Evolutionary conservation across 73 alveolate species (phyloP), one percentile per base, ranked within the genome.

Genomic region (Durusdinium trenchii): DNA sequence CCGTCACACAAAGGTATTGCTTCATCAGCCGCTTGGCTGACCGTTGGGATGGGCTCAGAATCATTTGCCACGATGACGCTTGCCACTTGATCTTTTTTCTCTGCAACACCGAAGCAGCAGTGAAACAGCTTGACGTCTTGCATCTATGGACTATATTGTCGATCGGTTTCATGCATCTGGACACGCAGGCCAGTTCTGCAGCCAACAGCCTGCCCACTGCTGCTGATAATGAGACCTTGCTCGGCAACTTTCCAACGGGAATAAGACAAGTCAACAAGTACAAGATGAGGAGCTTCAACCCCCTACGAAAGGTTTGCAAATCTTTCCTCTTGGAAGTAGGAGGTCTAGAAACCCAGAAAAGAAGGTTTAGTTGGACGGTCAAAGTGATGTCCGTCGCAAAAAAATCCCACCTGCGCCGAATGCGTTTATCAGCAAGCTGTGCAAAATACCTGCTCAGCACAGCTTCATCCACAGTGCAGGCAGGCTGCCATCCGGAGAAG

Each of bases 401-500:
- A 23, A 14, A 35, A 38, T 9, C 6, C 23, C 47, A 7, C 90
- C 90, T 79, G 35, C 32, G 16, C 46, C 46, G 47, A 26, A 79
- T 79, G 69, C 43, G 6, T 6, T 26, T 28, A 23, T 43, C 61
- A 28, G 91, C 69, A 16, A 12, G 67, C 2, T 18, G 9, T 30
- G 91, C 91, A 48, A 79, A 79, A 26, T 79, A 47, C 47, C 46
- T 7, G 32, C 45, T 67, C 47, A 79, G 52, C 26, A 9, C 32
- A 26, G 9, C 45, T 46, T 45, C 69, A 3, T 23, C 16, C 54
- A 79, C 46, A 26, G 91, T 46, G 46, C 91, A 46, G 7, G 91
- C 91, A n/a, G n/a, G n/a, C n/a, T 79, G 69, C 91, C 91, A 79
- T 43, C 48, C 40, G 30, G 35, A 32, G 46, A 47, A 79, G 69